Evolutionary conservation across 1,139 yeast genomes (phyloP), one percentile per base, ranked within the genome.

Genomic region (Lodderomyces parapsilosis): DNA sequence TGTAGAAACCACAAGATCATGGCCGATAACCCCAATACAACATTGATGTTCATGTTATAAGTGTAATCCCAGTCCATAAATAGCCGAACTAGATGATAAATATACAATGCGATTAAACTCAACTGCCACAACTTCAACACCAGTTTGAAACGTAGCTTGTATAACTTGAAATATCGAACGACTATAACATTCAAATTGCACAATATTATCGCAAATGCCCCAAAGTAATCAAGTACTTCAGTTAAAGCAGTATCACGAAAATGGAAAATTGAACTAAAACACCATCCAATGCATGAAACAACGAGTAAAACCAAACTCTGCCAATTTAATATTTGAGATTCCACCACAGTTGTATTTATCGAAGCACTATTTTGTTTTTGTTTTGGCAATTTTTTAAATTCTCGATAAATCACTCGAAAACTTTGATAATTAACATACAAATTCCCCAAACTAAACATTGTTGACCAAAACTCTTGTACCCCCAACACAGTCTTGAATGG

Each of bases 141-240:
- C 42, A 55, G 60, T 2, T 42, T 23, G 4, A 31, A 30, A 4
- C 17, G 7, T 28, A 10, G 18, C 17, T 43, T 44, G 50, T 58
- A 67, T 8, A 72, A 45, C 19, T 55, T 49, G 45, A 68, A 69
- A 42, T 53, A 65, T 30, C 78, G 49, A 2, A 69, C 59, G 5
- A 52, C 47, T 2, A 73, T 66, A 2, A 65, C 66, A 45, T 66
- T 68, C 51, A 71, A 68, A 45, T 69, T 71, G 42, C 64, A 56
- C 30, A 71, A 49, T 6, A 73, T 62, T 4, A 73, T 69, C 17
- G 65, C 64, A 36, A 71, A 68, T 0, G 78, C 78, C 0, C 78
- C 78, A 46, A 63, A 63, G 49, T 73, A 73, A 49, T 73, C 78
- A 41, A 72, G 51, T 2, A 72, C 61, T 47, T 73, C 78, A 2